phyloP scores from a whole-genome alignment of 23 red algal species.

The Gracilaria gracilis region DNA sequence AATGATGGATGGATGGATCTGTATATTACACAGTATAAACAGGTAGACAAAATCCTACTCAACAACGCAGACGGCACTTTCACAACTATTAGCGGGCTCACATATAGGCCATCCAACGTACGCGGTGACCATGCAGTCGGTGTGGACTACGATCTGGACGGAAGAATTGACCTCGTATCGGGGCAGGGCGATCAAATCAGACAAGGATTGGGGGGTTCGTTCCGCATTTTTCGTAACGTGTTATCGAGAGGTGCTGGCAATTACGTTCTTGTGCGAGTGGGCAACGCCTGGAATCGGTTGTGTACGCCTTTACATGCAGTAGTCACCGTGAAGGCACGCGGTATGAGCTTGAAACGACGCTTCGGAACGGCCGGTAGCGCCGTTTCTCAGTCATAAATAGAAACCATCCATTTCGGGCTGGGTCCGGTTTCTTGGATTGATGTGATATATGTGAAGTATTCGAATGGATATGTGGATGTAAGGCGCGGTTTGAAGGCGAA shows the following conservation, averaged over 20 bases:
- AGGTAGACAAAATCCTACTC: conserved; percentile 49
- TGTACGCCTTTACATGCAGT: conserved; percentile 45
- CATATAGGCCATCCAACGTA: not conserved
- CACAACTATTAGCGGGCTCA: not conserved
- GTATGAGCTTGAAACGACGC: conserved; percentile 32
- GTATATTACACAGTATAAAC: conserved; percentile 34
- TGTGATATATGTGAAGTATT: conserved; percentile 31
- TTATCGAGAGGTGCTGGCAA: not conserved
- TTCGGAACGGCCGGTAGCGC: conserved; percentile 12
- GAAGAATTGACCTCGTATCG: conserved; percentile 29
- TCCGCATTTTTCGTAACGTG: conserved; percentile 10
- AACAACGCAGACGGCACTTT: conserved; percentile 62
- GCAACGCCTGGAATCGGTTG: not conserved
- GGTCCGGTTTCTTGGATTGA: conserved; percentile 1
- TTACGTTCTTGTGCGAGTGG: conserved; percentile 26
- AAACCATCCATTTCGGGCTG: conserved; percentile 63
- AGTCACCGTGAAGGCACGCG: conserved; percentile 41
- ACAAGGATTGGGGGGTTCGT: not conserved
- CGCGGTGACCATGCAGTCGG: conserved; percentile 35
- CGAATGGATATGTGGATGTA: conserved; percentile 20
- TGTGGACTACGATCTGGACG: conserved; percentile 44
- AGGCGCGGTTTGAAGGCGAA: too few species aligned
- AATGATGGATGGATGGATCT: conserved; percentile 75
- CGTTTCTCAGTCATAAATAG: conserved; percentile 38
- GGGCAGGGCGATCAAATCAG: conserved; percentile 29